phyloP scores from a whole-genome alignment of 176 grass and related monocot species.

The Poa annua region DNA sequence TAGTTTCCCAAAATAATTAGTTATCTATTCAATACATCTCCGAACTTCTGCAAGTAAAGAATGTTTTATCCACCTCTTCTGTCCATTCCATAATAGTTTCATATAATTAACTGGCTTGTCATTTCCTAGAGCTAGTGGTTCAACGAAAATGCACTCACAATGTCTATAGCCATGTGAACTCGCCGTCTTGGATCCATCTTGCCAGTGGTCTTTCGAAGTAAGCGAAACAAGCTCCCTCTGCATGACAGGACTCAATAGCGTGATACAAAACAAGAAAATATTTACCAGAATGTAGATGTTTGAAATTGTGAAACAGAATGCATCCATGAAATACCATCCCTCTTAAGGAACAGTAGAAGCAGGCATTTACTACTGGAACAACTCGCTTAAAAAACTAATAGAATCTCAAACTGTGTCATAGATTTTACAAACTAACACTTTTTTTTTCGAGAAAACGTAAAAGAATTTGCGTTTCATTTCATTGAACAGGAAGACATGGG shows the following conservation, averaged over 20 bases:
- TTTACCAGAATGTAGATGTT: not conserved
- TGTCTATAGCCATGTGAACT: slow-evolving; percentile 84
- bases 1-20: not conserved
- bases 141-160: slow-evolving; percentile 61
- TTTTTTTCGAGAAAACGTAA: too few relatives aligned
- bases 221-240: slow-evolving; percentile 91
- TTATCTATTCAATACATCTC: slow-evolving; percentile 15
- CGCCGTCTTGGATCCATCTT: slow-evolving; percentile 77
- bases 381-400: not conserved
- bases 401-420: slow-evolving; percentile 5
- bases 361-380: slow-evolving; percentile 1
- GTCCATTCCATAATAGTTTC: not conserved
- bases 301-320: not conserved
- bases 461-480: too few relatives aligned
- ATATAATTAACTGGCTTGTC: slow-evolving; percentile 9
- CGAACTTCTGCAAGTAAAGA: slow-evolving; percentile 7
- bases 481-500: too few relatives aligned
- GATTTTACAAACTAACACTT: not conserved
- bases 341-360: not conserved
- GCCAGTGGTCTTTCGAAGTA: slow-evolving; percentile 75
- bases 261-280: slow-evolving; percentile 24
- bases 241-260: slow-evolving; percentile 32
- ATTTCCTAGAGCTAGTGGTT: slow-evolving; percentile 23
- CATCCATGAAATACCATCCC: not conserved
- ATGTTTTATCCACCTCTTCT: slow-evolving; percentile 12